phyloP scores from a whole-genome alignment of 2,329 filamentous ascomycete species.

The Cytospora paraplurivora region DNA sequence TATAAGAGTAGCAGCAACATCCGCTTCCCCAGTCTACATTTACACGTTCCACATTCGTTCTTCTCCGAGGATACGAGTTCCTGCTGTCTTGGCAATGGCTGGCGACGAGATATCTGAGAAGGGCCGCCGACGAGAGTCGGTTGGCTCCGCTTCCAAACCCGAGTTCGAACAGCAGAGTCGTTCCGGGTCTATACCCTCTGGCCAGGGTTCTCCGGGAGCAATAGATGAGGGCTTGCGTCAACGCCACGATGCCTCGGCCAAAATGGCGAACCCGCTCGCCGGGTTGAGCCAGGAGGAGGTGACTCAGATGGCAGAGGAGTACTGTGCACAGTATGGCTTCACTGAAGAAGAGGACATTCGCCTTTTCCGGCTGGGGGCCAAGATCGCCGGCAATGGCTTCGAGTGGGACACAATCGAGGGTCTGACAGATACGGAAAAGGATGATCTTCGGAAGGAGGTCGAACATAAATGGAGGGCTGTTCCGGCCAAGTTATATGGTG shows the following conservation, averaged over 20 bases:
- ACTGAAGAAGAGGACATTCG: conserved; percentile 58
- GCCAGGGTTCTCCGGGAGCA: not conserved
- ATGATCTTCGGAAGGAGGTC: conserved; percentile 60
- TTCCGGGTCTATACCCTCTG: conserved; percentile 2
- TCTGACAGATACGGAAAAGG: conserved; percentile 60
- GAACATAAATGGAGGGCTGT: conserved; percentile 68
- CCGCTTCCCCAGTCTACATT: not conserved
- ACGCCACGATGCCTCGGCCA: conserved; percentile 41
- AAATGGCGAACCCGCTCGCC: conserved; percentile 46
- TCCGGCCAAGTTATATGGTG: conserved; percentile 64
- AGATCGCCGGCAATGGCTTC: conserved; percentile 56
- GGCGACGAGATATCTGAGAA: conserved; percentile 29
- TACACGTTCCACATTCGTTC: not conserved
- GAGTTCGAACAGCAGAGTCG: conserved; percentile 35
- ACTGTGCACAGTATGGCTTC: conserved; percentile 57
- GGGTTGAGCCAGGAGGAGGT: conserved; percentile 50
- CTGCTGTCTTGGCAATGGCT: conserved; percentile 13
- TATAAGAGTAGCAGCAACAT: not conserved
- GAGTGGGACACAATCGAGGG: conserved; percentile 53
- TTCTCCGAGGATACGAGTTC: not conserved
- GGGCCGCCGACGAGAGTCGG: conserved; percentile 28
- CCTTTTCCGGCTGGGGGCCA: conserved; percentile 61
- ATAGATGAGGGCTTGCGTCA: conserved; percentile 34
- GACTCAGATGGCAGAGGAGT: conserved; percentile 57
- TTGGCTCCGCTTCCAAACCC: conserved; percentile 33